Evolutionary conservation across 2,329 filamentous ascomycete species (phyloP).

Genomic region (Clonostachys chloroleuca): DNA sequence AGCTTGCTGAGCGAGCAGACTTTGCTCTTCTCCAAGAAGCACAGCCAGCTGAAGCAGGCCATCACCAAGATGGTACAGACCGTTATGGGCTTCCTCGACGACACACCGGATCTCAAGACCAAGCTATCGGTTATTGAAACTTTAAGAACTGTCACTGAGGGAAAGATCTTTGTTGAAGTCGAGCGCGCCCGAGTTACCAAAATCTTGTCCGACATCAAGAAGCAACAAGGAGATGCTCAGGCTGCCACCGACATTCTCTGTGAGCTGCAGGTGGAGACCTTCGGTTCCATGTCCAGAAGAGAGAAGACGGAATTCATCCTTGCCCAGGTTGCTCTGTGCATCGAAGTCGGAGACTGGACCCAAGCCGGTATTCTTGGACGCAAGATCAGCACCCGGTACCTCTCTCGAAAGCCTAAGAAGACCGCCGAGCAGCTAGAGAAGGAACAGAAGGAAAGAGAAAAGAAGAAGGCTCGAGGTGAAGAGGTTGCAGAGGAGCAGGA

Average conservation of each 20-base stretch:
- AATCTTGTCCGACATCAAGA: slow-evolving; percentile 96
- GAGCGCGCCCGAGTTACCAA: slow-evolving; percentile 93
- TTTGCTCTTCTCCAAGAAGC: slow-evolving; percentile 94
- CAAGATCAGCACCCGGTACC: slow-evolving; percentile 95
- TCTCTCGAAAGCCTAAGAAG: slow-evolving; percentile 87
- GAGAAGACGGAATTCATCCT: slow-evolving; percentile 99
- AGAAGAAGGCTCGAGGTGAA: slow-evolving; percentile 74
- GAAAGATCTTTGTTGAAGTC: slow-evolving; percentile 99
- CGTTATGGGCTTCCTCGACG: slow-evolving; percentile 87
- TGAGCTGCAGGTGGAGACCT: slow-evolving; percentile 97
- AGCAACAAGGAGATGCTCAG: slow-evolving; percentile 86
- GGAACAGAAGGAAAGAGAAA: slow-evolving; percentile 82
- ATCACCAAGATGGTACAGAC: slow-evolving; percentile 99
- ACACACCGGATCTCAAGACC: slow-evolving; percentile 77
- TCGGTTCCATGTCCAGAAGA: slow-evolving; percentile 93
- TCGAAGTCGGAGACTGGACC: slow-evolving; percentile 93
- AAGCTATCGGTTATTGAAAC: slow-evolving; percentile 96
- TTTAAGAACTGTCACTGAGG: slow-evolving; percentile 91
- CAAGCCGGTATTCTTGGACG: slow-evolving; percentile 90
- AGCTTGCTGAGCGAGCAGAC: slow-evolving; percentile 94
- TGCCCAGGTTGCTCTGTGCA: slow-evolving; percentile 90
- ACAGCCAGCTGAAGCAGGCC: slow-evolving; percentile 98
- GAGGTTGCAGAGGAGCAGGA: slow-evolving; percentile 74
- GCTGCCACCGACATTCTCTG: slow-evolving; percentile 90
- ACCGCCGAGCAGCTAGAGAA: slow-evolving; percentile 84